phyloP scores from a whole-genome alignment of 345 rosid species.

The Hypericum perforatum region DNA sequence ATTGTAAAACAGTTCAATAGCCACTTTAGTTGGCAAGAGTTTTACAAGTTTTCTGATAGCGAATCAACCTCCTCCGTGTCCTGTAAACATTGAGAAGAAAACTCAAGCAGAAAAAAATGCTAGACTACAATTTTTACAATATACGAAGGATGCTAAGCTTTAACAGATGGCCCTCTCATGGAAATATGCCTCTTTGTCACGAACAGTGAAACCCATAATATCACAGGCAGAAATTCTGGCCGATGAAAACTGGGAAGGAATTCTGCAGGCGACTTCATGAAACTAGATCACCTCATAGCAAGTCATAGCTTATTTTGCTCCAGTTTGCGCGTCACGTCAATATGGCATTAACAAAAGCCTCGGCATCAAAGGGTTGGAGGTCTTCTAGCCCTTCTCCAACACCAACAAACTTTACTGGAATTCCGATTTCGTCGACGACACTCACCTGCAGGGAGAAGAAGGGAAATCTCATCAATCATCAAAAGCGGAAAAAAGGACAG shows the following conservation, averaged over 20 bases:
- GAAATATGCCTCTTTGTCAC: too few relatives aligned
- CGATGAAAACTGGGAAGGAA: slow-evolving; percentile 5
- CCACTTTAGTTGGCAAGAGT: too few relatives aligned
- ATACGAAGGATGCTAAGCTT: too few relatives aligned
- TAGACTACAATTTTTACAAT: too few relatives aligned
- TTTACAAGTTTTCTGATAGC: too few relatives aligned
- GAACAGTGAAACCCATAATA: too few relatives aligned
- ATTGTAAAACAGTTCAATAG: too few relatives aligned
- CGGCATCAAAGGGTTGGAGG: slow-evolving; percentile 90
- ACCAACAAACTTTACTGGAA: slow-evolving; percentile 90
- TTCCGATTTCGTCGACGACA: slow-evolving; percentile 88
- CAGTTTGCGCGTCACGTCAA: slow-evolving; percentile 37
- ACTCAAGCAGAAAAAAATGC: too few relatives aligned
- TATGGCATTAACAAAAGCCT: slow-evolving; percentile 74
- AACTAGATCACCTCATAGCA: not conserved
- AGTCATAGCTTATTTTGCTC: slow-evolving; percentile 5
- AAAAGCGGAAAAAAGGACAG: slow-evolving; percentile 2
- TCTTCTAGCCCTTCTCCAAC: slow-evolving; percentile 90
- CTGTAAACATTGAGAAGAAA: too few relatives aligned
- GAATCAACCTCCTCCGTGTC: too few relatives aligned
- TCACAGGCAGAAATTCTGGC: too few relatives aligned
- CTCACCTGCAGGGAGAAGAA: slow-evolving; percentile 52
- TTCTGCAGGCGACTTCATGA: slow-evolving; percentile 9
- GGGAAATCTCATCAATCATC: not conserved
- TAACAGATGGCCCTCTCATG: too few relatives aligned